These are phyloP conservation scores for Austropuccinia psidii DNA, from an alignment of 1,284 basidiomycete genomes.

Conservation along the genomic window DNA sequence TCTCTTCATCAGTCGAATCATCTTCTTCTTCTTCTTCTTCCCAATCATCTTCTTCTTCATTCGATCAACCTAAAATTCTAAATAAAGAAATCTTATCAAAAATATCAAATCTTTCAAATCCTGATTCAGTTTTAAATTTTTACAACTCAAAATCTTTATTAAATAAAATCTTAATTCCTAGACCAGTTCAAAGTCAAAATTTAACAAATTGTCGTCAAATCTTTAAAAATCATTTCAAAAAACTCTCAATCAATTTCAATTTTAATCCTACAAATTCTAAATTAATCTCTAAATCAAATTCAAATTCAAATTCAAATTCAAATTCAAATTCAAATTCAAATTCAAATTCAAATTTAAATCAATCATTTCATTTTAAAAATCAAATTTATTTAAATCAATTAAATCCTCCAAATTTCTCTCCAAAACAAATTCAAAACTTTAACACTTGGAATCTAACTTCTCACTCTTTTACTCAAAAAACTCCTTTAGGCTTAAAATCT, in stretches of 20 bases:
- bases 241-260: neutral
- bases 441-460: conserved; percentile 38
- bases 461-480: conserved; percentile 68
- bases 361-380: no score
- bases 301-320: no score
- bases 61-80: conserved; percentile 12
- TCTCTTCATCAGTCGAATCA: no score
- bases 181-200: conserved; percentile 23
- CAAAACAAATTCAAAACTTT: neutral
- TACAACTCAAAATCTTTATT: conserved; percentile 5
- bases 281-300: no score
- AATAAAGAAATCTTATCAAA: neutral
- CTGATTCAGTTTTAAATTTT: conserved; percentile 1
- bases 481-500: conserved; percentile 69
- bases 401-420: neutral
- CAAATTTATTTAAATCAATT: neutral
- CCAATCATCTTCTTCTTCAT: no score
- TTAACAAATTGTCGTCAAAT: conserved; percentile 6
- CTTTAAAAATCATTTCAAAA: neutral
- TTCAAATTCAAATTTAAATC: no score
- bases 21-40: no score
- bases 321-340: no score
- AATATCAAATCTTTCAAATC: neutral
- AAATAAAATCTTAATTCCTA: conserved; percentile 19
- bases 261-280: neutral